Percentiles rank a stretch among this genome's conserved stretches.
Conservation (phyloP, 164 flowering plant species). For the Nelumbo lutea region DNA sequence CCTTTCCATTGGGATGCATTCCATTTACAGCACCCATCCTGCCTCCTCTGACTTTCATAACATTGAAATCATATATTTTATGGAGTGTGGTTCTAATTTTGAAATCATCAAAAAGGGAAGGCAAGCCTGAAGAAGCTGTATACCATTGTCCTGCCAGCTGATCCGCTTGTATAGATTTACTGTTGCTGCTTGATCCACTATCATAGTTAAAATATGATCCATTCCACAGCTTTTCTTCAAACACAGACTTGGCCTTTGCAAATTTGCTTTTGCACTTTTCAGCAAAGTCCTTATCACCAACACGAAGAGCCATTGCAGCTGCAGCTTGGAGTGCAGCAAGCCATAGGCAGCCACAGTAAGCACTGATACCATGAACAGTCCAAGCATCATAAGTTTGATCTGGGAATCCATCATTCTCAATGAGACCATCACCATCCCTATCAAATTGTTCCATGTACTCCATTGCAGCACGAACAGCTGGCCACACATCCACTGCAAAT, state of each 20-base stretch:
- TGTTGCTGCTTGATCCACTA: constrained; percentile 84
- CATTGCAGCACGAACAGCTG: constrained; percentile 86
- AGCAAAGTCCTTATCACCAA: constrained; percentile 65
- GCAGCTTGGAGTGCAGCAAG: constrained; percentile 94
- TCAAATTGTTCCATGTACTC: constrained; percentile 95
- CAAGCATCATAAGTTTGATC: constrained; percentile 95
- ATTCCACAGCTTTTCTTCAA: constrained; percentile 85
- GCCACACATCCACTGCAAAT: constrained; percentile 88
- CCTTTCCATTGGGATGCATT: constrained; percentile 81
- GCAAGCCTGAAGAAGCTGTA: constrained; percentile 75
- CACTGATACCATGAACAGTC: constrained; percentile 94
- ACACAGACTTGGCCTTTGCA: constrained; percentile 52
- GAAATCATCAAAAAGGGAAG: constrained; percentile 67
- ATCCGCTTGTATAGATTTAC: constrained; percentile 90
- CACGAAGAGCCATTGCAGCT: constrained; percentile 79
- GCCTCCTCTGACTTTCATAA: constrained; percentile 83
- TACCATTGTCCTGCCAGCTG: constrained; percentile 97
- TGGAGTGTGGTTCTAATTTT: constrained; percentile 62
- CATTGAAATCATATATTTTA: constrained; percentile 79
- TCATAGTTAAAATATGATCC: constrained; percentile 91
- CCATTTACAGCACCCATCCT: constrained; percentile 94
- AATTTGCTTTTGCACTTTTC: constrained; percentile 58
- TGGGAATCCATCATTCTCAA: constrained; percentile 93
- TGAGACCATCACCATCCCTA: constrained; percentile 68
- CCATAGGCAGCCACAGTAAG: constrained; percentile 94